phyloP scores from a whole-genome alignment of 805 yeast species.

The Cyberlindnera samutprakarnensis region DNA sequence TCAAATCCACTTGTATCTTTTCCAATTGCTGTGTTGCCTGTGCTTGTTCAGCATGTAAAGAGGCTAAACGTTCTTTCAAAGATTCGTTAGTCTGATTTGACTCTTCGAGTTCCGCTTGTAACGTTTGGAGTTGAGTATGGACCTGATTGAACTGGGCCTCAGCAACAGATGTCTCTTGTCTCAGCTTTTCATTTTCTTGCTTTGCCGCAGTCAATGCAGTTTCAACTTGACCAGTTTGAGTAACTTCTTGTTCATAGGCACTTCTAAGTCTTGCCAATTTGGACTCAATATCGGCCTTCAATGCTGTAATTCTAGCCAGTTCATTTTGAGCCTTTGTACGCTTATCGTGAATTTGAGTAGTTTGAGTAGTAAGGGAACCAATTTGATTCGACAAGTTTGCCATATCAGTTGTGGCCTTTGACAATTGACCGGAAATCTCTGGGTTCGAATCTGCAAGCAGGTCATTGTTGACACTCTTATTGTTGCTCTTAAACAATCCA shows the following conservation, averaged over 20 bases:
- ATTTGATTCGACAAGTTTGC: slow-evolving; percentile 85
- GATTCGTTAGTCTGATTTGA: slow-evolving; percentile 61
- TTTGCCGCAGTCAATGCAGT: slow-evolving; percentile 48
- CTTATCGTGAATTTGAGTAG: slow-evolving; percentile 60
- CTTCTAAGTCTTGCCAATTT: slow-evolving; percentile 60
- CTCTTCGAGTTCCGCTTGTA: slow-evolving; percentile 53
- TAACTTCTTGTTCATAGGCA: slow-evolving; percentile 72
- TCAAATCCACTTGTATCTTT: slow-evolving; percentile 43
- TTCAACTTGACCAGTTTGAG: slow-evolving; percentile 70
- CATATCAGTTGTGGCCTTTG: slow-evolving; percentile 76
- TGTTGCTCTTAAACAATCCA: neutral
- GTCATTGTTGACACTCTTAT: slow-evolving; percentile 31
- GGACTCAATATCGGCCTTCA: slow-evolving; percentile 66
- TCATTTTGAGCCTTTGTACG: slow-evolving; percentile 73
- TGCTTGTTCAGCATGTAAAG: slow-evolving; percentile 57
- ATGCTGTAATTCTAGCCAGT: slow-evolving; percentile 53
- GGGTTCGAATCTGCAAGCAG: slow-evolving; percentile 41
- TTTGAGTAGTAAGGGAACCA: slow-evolving; percentile 68
- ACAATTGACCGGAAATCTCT: slow-evolving; percentile 57
- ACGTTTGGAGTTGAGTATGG: slow-evolving; percentile 53
- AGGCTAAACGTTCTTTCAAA: slow-evolving; percentile 62
- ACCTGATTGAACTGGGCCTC: slow-evolving; percentile 75
- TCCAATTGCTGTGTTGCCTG: slow-evolving; percentile 52
- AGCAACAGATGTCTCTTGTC: slow-evolving; percentile 64
- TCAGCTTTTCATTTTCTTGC: slow-evolving; percentile 59